phyloP scores from a whole-genome alignment of 164 flowering plant genomes.

The Magnolia kwangsiensis region DNA sequence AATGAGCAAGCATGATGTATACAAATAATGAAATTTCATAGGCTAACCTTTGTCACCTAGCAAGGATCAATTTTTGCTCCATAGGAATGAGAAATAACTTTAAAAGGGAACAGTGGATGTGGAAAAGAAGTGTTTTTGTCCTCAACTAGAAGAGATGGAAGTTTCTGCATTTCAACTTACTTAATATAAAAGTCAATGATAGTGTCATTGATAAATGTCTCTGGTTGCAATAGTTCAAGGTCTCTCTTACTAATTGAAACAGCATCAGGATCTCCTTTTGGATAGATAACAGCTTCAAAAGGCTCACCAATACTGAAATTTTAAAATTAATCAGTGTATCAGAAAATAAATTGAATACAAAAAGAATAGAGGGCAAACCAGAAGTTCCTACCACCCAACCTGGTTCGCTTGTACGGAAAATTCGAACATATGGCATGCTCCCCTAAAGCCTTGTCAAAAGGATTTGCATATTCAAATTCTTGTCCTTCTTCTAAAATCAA shows the following conservation, averaged over 20 bases:
- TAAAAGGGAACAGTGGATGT: neutral
- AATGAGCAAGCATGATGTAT: neutral
- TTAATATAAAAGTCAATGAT: slow-evolving; percentile 91
- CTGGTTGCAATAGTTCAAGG: slow-evolving; percentile 78
- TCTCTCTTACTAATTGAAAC: slow-evolving; percentile 89
- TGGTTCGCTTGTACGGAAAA: too few relatives aligned
- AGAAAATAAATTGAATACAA: neutral
- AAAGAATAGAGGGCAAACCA: neutral
- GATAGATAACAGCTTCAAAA: slow-evolving; percentile 84
- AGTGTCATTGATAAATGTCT: slow-evolving; percentile 72
- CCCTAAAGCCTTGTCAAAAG: too few relatives aligned
- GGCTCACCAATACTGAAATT: slow-evolving; percentile 61
- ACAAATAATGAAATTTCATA: neutral
- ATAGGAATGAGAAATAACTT: too few relatives aligned
- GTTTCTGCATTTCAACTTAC: slow-evolving; percentile 39
- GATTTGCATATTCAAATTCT: too few relatives aligned
- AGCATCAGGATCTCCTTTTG: slow-evolving; percentile 92
- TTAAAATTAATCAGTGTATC: neutral
- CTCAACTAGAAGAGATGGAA: neutral
- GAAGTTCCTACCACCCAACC: neutral
- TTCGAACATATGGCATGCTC: too few relatives aligned
- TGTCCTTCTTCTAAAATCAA: too few relatives aligned
- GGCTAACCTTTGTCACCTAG: neutral
- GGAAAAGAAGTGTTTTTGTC: neutral
- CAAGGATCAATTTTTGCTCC: neutral